Conservation (phyloP, 176 grass and related monocot genomes). For the Microstegium vimineum region DNA sequence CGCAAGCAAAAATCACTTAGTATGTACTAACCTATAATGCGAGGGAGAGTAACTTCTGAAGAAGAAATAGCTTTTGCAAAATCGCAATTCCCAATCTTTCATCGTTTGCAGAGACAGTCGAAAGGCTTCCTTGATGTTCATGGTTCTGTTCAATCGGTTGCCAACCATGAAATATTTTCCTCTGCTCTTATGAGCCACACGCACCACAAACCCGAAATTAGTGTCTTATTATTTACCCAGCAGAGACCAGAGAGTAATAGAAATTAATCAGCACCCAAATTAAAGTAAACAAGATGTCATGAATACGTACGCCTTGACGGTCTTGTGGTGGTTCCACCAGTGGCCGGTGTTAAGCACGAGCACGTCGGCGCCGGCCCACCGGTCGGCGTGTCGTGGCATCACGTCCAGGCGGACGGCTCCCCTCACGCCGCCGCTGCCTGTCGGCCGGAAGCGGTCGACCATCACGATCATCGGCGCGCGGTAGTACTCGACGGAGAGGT, state of each 20-base stretch:
- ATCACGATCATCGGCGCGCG: conserved; percentile 40
- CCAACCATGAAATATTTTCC: conserved; percentile 49
- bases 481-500: conserved; percentile 38
- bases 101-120: conserved; percentile 21
- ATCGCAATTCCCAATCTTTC: conserved; percentile 9
- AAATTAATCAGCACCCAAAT: background rate
- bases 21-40: conserved; percentile 16
- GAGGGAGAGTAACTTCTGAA: conserved; percentile 42
- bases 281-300: background rate
- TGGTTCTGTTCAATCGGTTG: conserved; percentile 23
- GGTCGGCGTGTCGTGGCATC: conserved; percentile 23
- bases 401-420: conserved; percentile 21
- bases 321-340: conserved; percentile 47
- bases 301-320: conserved; percentile 6
- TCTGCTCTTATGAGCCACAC: background rate
- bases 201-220: background rate
- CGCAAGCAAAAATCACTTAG: background rate
- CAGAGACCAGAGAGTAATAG: no score
- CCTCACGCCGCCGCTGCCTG: background rate
- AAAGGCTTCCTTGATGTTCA: conserved; percentile 36
- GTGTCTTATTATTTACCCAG: no score
- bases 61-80: background rate
- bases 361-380: conserved; percentile 31
- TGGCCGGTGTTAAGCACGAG: conserved; percentile 46
- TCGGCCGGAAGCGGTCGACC: conserved; percentile 21